Evolutionary conservation across 2,329 filamentous ascomycete species (phyloP), one percentile per base, ranked within the genome.

Genomic region (Botrytis hyacinthi): DNA sequence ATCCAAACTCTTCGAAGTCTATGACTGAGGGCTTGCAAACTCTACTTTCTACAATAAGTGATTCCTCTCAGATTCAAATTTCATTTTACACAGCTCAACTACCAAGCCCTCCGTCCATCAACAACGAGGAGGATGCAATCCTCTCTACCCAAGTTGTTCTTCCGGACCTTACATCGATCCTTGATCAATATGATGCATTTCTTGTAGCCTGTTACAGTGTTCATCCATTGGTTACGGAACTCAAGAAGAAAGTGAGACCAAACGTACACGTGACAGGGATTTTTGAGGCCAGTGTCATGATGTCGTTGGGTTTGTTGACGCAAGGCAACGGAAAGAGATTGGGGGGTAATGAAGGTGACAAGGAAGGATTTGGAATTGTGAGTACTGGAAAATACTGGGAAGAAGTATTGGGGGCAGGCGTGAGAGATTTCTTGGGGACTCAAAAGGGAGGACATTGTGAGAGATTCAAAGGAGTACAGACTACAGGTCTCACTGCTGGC

Each of bases 331-430:
- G 4, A 46, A 61, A 37, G 32, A 72, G 62, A 68, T 40, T 57
- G 44, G 14, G 22, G 32, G 18, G 1, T 46, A 44, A 44, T 75
- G 74, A 3, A 75, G 77, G 1, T 73, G 76, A 1, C 73, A 74
- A 37, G 35, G 69, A 57, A 82, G 85, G 83, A 65, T 98, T 96
- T 85, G 95, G 94, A 3, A 96, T 98, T 76, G 91, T 98, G 8
- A 95, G 92, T 8, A 98, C 95, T 0, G 95, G 94, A 0, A 88
- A 89, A 73, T 92, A 92, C 76, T 98, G 95, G 95, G 92, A 95
- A 79, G 82, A 85, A 0, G 90, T 96, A 51, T 84, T 98, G 20
- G 85, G 84, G 0, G 83, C 87, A 0, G 94, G 92, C 0, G 91
- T 96, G 0, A 83, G 83, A 3, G 81, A 83, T 0, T 91, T 93